Percentiles rank a stretch among this genome's conserved stretches.
These are phyloP conservation scores for Phytophthora cryptogea DNA, from an alignment of 352 stramenopile species.

Conservation along the genomic window DNA sequence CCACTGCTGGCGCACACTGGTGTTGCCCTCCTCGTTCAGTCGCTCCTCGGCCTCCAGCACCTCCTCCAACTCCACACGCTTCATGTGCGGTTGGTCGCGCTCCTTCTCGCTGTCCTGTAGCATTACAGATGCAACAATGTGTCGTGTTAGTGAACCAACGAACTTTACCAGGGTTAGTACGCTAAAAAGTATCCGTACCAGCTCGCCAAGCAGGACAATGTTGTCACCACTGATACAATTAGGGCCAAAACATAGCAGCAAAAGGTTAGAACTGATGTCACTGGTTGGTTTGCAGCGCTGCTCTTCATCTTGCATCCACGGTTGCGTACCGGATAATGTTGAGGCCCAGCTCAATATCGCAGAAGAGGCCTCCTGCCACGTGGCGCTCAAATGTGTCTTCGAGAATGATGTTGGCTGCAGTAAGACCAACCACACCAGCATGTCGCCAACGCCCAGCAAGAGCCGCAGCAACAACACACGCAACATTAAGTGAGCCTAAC, in stretches of 20 bases:
- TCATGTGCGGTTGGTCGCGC: slow-evolving; percentile 82
- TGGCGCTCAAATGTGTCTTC: slow-evolving; percentile 95
- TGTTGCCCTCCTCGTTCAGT: slow-evolving; percentile 61
- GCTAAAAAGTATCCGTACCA: slow-evolving; percentile 46
- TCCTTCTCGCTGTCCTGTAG: slow-evolving; percentile 81
- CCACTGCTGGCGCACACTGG: slow-evolving; percentile 83
- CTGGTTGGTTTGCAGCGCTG: too few species aligned
- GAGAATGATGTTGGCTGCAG: slow-evolving; percentile 95
- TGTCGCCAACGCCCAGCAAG: neutral
- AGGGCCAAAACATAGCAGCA: neutral
- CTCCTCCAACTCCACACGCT: slow-evolving; percentile 75
- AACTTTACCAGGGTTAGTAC: neutral
- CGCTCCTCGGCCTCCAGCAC: slow-evolving; percentile 82
- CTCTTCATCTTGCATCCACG: neutral
- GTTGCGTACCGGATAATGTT: slow-evolving; percentile 92
- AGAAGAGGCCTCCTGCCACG: slow-evolving; percentile 89
- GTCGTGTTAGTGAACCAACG: slow-evolving; percentile 1
- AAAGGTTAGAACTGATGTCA: slow-evolving; percentile 1
- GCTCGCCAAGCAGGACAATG: slow-evolving; percentile 84
- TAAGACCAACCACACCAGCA: slow-evolving; percentile 3
- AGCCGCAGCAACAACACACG: neutral
- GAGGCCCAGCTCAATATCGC: slow-evolving; percentile 95
- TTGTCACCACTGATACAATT: slow-evolving; percentile 68
- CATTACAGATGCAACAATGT: neutral
- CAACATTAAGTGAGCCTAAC: slow-evolving; percentile 7